phyloP scores from a whole-genome alignment of 1,139 yeast genomes.

The Sugiyamaella grinbergsii region DNA sequence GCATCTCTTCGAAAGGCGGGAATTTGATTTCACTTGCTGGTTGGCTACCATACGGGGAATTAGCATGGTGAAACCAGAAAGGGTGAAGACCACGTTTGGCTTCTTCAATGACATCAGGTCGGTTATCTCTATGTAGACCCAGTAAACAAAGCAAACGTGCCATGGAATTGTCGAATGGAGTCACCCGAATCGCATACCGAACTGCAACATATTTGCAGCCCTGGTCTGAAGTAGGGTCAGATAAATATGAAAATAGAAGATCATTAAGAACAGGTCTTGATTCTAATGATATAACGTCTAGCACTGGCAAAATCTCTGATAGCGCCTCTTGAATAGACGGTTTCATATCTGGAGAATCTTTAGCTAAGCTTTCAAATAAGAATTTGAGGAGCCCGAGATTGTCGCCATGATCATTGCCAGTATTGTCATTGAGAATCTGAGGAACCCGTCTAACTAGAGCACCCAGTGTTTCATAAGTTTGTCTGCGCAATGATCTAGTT shows the following conservation, averaged over 20 bases:
- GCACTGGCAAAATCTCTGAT: slow-evolving; percentile 57
- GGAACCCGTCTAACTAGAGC: slow-evolving; percentile 58
- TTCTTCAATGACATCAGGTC: slow-evolving; percentile 78
- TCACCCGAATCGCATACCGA: slow-evolving; percentile 65
- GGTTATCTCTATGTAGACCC: slow-evolving; percentile 58
- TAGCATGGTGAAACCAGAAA: slow-evolving; percentile 54
- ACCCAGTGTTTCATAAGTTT: slow-evolving; percentile 79
- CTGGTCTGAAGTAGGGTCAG: slow-evolving; percentile 35
- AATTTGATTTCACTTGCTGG: slow-evolving; percentile 30
- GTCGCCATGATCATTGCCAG: slow-evolving; percentile 23
- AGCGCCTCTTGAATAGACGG: slow-evolving; percentile 74
- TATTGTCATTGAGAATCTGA: slow-evolving; percentile 42
- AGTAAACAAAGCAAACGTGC: slow-evolving; percentile 70
- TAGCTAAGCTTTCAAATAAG: slow-evolving; percentile 68
- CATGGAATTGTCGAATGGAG: slow-evolving; percentile 66
- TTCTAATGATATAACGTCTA: slow-evolving; percentile 47
- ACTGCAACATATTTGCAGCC: slow-evolving; percentile 63
- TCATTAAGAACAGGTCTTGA: slow-evolving; percentile 51
- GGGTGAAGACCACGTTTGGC: slow-evolving; percentile 84
- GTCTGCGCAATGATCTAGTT: slow-evolving; percentile 51
- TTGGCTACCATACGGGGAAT: slow-evolving; percentile 26
- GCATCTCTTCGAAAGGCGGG: slow-evolving; percentile 38
- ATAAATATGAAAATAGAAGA: slow-evolving; percentile 49
- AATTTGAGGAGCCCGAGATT: slow-evolving; percentile 63
- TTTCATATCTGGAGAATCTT: slow-evolving; percentile 64